A percentile compares a stretch with the other conserved stretches of the same genome.
These are phyloP conservation scores for Pythium scleroteichum DNA, from an alignment of 352 stramenopile genomes.

Conservation along the genomic window DNA sequence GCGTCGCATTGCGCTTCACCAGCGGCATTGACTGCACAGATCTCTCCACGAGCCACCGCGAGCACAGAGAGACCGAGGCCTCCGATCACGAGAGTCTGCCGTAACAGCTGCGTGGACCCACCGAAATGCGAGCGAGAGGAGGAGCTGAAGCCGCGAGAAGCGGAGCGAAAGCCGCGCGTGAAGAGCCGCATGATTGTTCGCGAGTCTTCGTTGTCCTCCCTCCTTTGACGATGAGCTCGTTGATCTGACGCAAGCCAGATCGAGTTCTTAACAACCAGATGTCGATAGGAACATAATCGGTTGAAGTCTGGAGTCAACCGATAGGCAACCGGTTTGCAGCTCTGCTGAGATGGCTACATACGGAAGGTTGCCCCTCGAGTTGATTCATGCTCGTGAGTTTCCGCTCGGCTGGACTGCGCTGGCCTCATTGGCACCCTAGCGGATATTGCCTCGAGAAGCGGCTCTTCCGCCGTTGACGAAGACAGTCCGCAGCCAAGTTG, in stretches of 20 bases:
- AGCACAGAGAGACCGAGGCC: conserved; percentile 33
- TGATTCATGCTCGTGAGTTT: too few species aligned
- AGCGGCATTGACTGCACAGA: conserved; percentile 12
- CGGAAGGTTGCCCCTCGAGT: neutral
- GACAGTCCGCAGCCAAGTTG: too few species aligned
- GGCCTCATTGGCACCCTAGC: too few species aligned
- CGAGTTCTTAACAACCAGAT: neutral
- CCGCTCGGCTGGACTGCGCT: too few species aligned
- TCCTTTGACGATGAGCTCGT: neutral
- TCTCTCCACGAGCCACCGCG: conserved; percentile 25
- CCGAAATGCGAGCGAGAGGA: neutral
- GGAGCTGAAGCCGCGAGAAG: neutral
- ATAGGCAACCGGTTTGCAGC: neutral
- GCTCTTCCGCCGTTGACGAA: too few species aligned
- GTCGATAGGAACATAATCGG: conserved; percentile 8
- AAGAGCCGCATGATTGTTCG: conserved; percentile 18
- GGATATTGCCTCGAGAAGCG: too few species aligned
- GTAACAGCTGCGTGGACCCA: conserved; percentile 6
- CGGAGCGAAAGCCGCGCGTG: conserved; percentile 5
- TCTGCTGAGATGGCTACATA: conserved; percentile 5
- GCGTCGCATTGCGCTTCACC: conserved; percentile 27
- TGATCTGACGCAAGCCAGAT: conserved; percentile 14
- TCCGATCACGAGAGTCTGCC: conserved; percentile 29
- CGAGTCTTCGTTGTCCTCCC: neutral
- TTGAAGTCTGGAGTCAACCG: conserved; percentile 14